Percentiles rank a stretch among this genome's conserved stretches.
Evolutionary conservation across 2,329 filamentous ascomycete genomes (phyloP).

Genomic region (Fusarium fracticaudum): DNA sequence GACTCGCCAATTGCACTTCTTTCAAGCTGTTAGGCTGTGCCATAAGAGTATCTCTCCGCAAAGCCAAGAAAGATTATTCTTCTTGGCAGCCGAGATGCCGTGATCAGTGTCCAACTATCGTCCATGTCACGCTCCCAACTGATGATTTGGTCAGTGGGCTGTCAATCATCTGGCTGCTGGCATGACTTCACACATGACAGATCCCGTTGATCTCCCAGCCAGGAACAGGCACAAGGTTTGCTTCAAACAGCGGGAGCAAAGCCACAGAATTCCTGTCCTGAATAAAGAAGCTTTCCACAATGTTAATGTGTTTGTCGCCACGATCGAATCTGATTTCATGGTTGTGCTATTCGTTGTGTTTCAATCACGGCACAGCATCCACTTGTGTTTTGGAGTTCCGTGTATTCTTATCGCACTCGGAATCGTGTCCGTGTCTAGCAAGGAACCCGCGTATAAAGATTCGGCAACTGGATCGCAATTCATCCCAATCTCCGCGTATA

Average conservation of each 20-base stretch:
- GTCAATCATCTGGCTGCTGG: not conserved
- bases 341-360: slow-evolving; percentile 6
- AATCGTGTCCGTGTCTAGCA: slow-evolving; percentile 23
- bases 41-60: not conserved
- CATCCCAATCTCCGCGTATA: slow-evolving; percentile 18
- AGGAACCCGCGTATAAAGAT: slow-evolving; percentile 8
- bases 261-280: slow-evolving; percentile 31
- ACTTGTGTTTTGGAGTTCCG: slow-evolving; percentile 3
- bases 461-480: not conserved
- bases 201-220: not conserved
- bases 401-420: slow-evolving; percentile 16
- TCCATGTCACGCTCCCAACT: slow-evolving; percentile 1
- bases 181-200: slow-evolving; percentile 7
- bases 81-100: slow-evolving; percentile 34
- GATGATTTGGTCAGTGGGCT: not conserved
- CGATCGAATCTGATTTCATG: not conserved
- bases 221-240: slow-evolving; percentile 28
- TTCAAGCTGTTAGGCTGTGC: not conserved
- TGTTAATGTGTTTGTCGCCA: not conserved
- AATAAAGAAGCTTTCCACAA: not conserved
- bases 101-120: slow-evolving; percentile 11
- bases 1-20: slow-evolving; percentile 11
- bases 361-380: slow-evolving; percentile 23
- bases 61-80: slow-evolving; percentile 7
- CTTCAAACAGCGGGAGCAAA: slow-evolving; percentile 13